Evolutionary conservation across 345 rosid genomes (phyloP), one percentile per base, ranked within the genome.

Genomic region (Populus ilicifolia): DNA sequence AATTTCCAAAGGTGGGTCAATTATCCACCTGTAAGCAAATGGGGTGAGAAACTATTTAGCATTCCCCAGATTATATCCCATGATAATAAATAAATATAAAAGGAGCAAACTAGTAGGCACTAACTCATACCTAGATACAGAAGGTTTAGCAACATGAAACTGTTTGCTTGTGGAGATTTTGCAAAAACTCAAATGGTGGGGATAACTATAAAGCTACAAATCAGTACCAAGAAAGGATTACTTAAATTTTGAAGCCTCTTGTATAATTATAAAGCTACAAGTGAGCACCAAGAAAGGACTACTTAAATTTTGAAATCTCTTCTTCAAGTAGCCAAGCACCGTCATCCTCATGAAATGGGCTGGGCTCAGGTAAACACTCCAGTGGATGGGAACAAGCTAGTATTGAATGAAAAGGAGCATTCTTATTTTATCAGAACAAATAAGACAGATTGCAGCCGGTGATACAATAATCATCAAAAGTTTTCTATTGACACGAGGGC

Each of bases 1-100:
- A 72, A 93, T 86, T 67, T 93, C 98, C 87, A 92, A 80, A 11
- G 95, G 98, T 59, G 97, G 97, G 80, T 96, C 95, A 61, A 93
- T 88, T 44, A 93, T 80, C 99, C 99, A 96, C 75, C 98, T 96
- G 93, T 63, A 77, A 3, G 21, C 27, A 27, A 27, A 56, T 10
- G 44, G 44, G 21, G 63, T 36, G 18, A 64, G 27, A 33, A 44
- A 50, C 35, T 14, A 59, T 43, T 17, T 52, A 69, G 41, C 39
- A 13, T 20, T 67, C 59, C 25, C 10, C 46, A 75, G 5, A 33
- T 29, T 56, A 62, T 20, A 17, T 54, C 35, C 23, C 30, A 67
- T 23, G 11, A 75, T 50, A 20, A 50, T 13, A 13, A 41, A 2
- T 7, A 39, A 38, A 38, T 6, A 38, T 0, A 39, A 41, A 9